Conservation (phyloP, 441 rosid genomes). For the Manihot esculenta region DNA sequence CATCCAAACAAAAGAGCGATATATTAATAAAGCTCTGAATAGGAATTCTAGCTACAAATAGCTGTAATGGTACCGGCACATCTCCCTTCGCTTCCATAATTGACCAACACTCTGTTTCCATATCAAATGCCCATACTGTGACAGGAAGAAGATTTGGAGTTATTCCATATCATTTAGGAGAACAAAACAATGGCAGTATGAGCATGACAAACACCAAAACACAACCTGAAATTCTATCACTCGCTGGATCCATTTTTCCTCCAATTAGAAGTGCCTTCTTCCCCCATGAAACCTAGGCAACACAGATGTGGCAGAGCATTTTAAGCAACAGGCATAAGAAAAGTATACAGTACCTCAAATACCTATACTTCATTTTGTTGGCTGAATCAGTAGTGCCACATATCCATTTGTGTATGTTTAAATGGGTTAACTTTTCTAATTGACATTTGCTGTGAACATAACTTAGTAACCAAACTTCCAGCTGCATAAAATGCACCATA, state of each 20-base stretch:
- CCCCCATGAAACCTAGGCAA: slow-evolving; percentile 88
- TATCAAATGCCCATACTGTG: slow-evolving; percentile 90
- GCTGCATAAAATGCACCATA: neutral
- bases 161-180: slow-evolving; percentile 4
- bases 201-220: slow-evolving; percentile 12
- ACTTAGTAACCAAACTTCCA: neutral
- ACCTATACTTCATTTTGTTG: neutral
- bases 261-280: slow-evolving; percentile 85
- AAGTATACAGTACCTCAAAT: neutral
- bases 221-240: slow-evolving; percentile 83
- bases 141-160: slow-evolving; percentile 8
- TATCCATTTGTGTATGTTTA: neutral
- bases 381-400: neutral
- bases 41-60: slow-evolving; percentile 2
- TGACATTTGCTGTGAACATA: neutral
- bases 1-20: neutral
- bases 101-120: slow-evolving; percentile 92
- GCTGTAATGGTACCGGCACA: slow-evolving; percentile 57
- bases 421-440: neutral
- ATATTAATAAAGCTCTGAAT: neutral
- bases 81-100: slow-evolving; percentile 95
- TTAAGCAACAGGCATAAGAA: slow-evolving; percentile 1
- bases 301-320: slow-evolving; percentile 10
- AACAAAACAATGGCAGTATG: slow-evolving; percentile 7
- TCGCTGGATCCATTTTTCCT: slow-evolving; percentile 80